Conservation (phyloP, 768 basidiomycete species). For the Mrakia blollopis region DNA sequence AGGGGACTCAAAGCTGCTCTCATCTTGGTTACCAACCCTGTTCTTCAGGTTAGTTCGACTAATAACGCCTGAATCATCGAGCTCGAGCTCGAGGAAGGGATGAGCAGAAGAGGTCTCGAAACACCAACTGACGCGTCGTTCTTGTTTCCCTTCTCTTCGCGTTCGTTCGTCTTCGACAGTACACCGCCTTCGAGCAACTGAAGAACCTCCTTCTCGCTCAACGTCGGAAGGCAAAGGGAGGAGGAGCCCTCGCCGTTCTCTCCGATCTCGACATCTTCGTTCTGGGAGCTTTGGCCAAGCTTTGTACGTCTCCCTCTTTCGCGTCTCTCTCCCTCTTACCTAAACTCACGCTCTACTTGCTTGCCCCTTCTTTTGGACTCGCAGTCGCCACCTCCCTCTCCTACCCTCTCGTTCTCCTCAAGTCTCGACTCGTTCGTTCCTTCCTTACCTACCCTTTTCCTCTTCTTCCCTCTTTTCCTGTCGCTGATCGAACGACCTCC, state of each 20-base stretch:
- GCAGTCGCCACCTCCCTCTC: conserved; percentile 52
- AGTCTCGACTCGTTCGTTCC: conserved; percentile 41
- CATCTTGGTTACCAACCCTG: conserved; percentile 86
- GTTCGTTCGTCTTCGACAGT: conserved; percentile 56
- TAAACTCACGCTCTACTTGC: not conserved
- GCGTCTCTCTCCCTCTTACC: not conserved
- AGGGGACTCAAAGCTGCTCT: conserved; percentile 91
- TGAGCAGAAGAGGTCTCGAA: not conserved
- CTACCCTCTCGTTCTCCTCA: conserved; percentile 65
- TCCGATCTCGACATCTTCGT: conserved; percentile 88
- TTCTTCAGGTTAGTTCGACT: conserved; percentile 53
- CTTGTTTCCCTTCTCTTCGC: not conserved
- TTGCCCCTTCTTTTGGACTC: not conserved
- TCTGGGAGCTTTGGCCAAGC: conserved; percentile 89
- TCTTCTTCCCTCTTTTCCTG: not conserved
- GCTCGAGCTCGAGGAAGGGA: too few relatives aligned
- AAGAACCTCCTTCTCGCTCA: conserved; percentile 72
- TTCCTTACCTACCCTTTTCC: not conserved
- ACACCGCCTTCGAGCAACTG: conserved; percentile 91
- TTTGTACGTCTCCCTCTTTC: conserved; percentile 45
- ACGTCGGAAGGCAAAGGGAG: conserved; percentile 51
- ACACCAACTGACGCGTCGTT: not conserved
- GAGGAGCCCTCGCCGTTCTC: conserved; percentile 49
- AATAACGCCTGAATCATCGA: too few relatives aligned
- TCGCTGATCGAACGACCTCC: too few relatives aligned